A percentile compares a stretch with the other conserved stretches of the same genome.
These are phyloP conservation scores for Cocos nucifera DNA, from an alignment of 176 grass and related monocot species.

Conservation along the genomic window DNA sequence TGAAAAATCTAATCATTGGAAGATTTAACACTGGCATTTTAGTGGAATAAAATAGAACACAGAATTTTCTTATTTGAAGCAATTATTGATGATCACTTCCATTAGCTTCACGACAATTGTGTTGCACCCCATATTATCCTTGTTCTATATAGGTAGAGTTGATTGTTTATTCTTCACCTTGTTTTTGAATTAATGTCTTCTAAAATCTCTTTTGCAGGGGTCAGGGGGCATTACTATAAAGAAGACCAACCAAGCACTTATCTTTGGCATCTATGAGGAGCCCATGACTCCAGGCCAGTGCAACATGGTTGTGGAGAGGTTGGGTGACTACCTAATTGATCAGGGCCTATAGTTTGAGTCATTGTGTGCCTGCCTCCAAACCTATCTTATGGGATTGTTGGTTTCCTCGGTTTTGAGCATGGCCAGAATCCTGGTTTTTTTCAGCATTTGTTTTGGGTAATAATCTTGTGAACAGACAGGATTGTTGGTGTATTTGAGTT, in stretches of 20 bases:
- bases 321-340: constrained; percentile 82
- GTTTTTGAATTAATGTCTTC: too few relatives aligned
- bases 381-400: neutral
- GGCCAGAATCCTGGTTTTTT: neutral
- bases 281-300: constrained; percentile 89
- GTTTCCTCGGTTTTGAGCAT: neutral
- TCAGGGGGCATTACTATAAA: constrained; percentile 72
- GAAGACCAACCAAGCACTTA: constrained; percentile 70
- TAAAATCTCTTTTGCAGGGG: constrained; percentile 32
- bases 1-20: too few relatives aligned
- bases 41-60: too few relatives aligned
- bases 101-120: too few relatives aligned
- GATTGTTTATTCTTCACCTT: too few relatives aligned
- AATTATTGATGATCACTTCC: too few relatives aligned
- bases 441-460: constrained; percentile 1
- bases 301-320: constrained; percentile 84
- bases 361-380: too few relatives aligned
- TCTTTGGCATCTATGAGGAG: constrained; percentile 88
- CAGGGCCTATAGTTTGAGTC: constrained; percentile 48
- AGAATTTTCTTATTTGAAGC: too few relatives aligned
- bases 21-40: too few relatives aligned
- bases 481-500: neutral
- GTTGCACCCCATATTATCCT: too few relatives aligned
- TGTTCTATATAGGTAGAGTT: too few relatives aligned
- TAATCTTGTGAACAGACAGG: neutral